Percentiles rank a stretch among this genome's conserved stretches.
phyloP scores from a whole-genome alignment of 2,329 filamentous ascomycete species.

The Diaporthe sp. region DNA sequence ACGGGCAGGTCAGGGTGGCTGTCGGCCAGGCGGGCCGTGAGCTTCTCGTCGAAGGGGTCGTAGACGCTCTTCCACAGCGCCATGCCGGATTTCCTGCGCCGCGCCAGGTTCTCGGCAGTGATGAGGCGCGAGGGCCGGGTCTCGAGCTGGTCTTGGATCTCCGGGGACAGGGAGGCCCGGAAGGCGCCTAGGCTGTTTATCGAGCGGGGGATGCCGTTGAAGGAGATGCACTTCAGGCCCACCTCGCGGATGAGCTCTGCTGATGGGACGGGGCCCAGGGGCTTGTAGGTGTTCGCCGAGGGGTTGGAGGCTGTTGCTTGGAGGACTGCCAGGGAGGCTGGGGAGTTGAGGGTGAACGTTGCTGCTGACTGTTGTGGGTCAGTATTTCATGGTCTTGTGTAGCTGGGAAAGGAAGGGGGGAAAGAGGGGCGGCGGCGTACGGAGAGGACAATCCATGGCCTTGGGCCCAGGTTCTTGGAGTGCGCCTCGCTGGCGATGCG shows the following conservation, averaged over 20 bases:
- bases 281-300: slow-evolving; percentile 33
- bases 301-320: slow-evolving; percentile 60
- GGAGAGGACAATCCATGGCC: slow-evolving; percentile 75
- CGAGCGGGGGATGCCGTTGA: slow-evolving; percentile 84
- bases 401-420: not conserved
- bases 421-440: slow-evolving; percentile 49
- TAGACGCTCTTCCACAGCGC: slow-evolving; percentile 83
- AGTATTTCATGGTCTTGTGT: not conserved
- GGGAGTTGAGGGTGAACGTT: slow-evolving; percentile 88
- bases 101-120: slow-evolving; percentile 62
- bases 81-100: slow-evolving; percentile 67
- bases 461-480: slow-evolving; percentile 68
- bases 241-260: slow-evolving; percentile 81
- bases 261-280: slow-evolving; percentile 53
- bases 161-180: slow-evolving; percentile 67
- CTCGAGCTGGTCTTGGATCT: slow-evolving; percentile 64
- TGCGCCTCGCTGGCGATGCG: slow-evolving; percentile 72
- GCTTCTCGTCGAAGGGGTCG: slow-evolving; percentile 76
- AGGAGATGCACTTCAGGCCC: slow-evolving; percentile 80
- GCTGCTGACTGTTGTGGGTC: slow-evolving; percentile 71
- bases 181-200: slow-evolving; percentile 86
- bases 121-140: slow-evolving; percentile 66
- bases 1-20: slow-evolving; percentile 86
- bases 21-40: slow-evolving; percentile 76
- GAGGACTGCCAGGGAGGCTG: slow-evolving; percentile 75